Evolutionary conservation across 108 stramenopile species (phyloP).

Genomic region (Seminavis robusta): DNA sequence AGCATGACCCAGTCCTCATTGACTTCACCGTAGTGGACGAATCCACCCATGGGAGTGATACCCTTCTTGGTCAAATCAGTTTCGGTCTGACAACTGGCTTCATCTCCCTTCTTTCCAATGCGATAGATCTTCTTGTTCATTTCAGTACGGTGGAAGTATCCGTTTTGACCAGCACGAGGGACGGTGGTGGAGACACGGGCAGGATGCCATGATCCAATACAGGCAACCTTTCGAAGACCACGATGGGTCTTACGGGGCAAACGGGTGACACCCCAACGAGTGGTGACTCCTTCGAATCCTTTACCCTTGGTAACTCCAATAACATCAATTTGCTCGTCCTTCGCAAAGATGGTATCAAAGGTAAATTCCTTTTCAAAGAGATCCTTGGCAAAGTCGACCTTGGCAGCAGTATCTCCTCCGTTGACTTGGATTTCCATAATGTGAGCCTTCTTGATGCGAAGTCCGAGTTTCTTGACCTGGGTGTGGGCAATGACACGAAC

Average conservation of each 20-base stretch:
- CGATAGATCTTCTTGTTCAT: conserved; percentile 99
- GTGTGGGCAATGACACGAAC: conserved; percentile 99
- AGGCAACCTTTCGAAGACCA: conserved; percentile 99
- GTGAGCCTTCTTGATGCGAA: conserved; percentile 99
- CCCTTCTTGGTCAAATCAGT: conserved; percentile 98
- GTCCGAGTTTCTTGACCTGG: conserved; percentile 91
- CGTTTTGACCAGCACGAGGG: conserved; percentile 99
- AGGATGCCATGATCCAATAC: conserved; percentile 99
- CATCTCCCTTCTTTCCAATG: conserved; percentile 97
- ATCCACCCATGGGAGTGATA: conserved; percentile 99
- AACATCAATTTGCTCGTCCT: conserved; percentile 96
- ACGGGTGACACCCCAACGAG: conserved; percentile 99
- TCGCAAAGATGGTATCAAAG: conserved; percentile 93
- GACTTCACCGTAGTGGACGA: conserved; percentile 95
- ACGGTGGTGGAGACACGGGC: conserved; percentile 95
- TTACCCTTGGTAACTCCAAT: conserved; percentile 98
- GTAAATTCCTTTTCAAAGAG: conserved; percentile 97
- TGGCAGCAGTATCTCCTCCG: conserved; percentile 95
- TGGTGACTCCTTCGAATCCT: conserved; percentile 97
- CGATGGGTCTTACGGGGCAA: conserved; percentile 99
- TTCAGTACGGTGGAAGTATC: conserved; percentile 99
- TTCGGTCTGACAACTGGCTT: conserved; percentile 91
- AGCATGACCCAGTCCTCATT: conserved; percentile 99
- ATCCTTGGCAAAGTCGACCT: conserved; percentile 98
- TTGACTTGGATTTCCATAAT: conserved; percentile 99